A percentile compares a stretch with the other conserved stretches of the same genome.
Conservation (phyloP, 73 alveolate species). For the Paramecium octaurelia region DNA sequence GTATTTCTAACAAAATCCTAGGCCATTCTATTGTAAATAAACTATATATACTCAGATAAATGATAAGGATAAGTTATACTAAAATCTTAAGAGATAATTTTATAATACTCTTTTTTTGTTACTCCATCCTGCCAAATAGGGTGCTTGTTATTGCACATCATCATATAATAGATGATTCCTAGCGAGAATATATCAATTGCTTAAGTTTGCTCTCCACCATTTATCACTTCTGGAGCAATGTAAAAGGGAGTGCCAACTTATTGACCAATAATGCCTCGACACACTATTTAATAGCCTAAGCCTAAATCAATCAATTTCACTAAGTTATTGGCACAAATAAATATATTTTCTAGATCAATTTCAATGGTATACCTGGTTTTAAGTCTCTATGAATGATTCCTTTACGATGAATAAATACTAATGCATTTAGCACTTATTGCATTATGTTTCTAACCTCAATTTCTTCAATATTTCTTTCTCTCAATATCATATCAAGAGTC, state of each 20-base stretch:
- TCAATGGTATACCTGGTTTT: slow-evolving; percentile 5
- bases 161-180: background rate
- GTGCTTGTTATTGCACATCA: background rate
- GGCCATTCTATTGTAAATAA: background rate
- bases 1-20: background rate
- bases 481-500: background rate
- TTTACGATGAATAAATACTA: slow-evolving; percentile 3
- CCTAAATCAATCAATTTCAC: slow-evolving; percentile 19
- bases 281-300: background rate
- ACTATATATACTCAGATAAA: background rate
- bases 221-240: background rate
- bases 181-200: background rate
- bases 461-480: background rate
- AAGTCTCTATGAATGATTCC: slow-evolving; percentile 58
- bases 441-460: background rate
- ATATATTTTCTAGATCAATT: background rate
- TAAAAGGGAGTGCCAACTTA: slow-evolving; percentile 29
- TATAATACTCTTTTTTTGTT: background rate
- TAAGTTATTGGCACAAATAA: background rate
- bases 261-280: background rate
- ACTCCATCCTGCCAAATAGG: background rate
- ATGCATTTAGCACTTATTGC: background rate
- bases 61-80: background rate
- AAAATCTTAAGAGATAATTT: background rate
- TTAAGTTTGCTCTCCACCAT: background rate